Percentiles rank a stretch among this genome's conserved stretches.
These are phyloP conservation scores for Ampelomyces quisqualis DNA, from an alignment of 2,329 filamentous ascomycete species.

Conservation along the genomic window DNA sequence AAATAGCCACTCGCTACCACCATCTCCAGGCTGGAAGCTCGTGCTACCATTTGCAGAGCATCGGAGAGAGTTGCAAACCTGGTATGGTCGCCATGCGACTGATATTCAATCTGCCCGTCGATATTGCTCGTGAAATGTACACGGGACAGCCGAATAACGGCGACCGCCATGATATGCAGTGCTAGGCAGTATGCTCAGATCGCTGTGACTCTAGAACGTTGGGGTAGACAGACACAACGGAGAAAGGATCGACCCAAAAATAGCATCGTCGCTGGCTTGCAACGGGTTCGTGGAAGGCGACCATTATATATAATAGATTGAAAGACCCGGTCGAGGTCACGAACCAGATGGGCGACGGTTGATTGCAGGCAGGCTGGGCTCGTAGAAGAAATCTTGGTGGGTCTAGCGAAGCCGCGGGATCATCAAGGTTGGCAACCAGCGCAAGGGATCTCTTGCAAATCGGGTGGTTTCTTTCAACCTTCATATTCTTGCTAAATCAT, in stretches of 20 bases:
- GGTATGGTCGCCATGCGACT: slow-evolving; percentile 20
- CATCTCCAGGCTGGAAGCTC: slow-evolving; percentile 13
- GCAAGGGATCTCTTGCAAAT: slow-evolving; percentile 11
- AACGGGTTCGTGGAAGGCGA: slow-evolving; percentile 13
- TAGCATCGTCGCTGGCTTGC: no score
- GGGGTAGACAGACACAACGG: slow-evolving; percentile 12
- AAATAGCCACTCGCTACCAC: slow-evolving; percentile 24
- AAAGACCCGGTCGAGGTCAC: slow-evolving; percentile 33
- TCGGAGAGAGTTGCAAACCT: slow-evolving; percentile 18
- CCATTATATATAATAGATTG: slow-evolving; percentile 39
- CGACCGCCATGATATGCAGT: no score
- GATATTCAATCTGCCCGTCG: slow-evolving; percentile 17
- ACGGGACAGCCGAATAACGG: slow-evolving; percentile 17
- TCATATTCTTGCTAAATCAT: slow-evolving; percentile 34
- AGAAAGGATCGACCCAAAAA: slow-evolving; percentile 23
- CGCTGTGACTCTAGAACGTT: slow-evolving; percentile 33
- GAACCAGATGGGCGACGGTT: slow-evolving; percentile 22
- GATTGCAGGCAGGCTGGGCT: slow-evolving; percentile 27
- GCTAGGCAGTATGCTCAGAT: slow-evolving; percentile 12
- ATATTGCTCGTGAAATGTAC: slow-evolving; percentile 28
- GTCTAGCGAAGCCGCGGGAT: slow-evolving; percentile 27
- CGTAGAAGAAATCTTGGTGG: slow-evolving; percentile 18
- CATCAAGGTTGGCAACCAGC: slow-evolving; percentile 18
- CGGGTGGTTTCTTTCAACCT: slow-evolving; percentile 9
- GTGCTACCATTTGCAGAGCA: slow-evolving; percentile 7